These are phyloP conservation scores for Lathyrus sativus DNA, from an alignment of 306 rosid genomes.

Conservation along the genomic window DNA sequence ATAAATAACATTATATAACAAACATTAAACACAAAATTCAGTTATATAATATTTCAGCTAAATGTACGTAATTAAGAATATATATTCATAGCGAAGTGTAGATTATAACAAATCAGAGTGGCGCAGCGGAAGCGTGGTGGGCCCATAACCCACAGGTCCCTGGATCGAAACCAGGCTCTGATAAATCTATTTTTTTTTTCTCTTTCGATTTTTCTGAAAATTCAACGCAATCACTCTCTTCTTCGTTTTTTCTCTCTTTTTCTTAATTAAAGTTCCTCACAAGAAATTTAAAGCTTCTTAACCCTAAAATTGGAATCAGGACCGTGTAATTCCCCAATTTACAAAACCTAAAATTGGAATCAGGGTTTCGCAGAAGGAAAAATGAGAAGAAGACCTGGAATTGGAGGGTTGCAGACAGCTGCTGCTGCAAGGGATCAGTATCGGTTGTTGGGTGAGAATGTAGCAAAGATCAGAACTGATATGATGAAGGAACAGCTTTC, in stretches of 20 bases:
- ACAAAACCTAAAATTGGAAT: neutral
- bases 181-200: no score
- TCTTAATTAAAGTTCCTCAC: neutral
- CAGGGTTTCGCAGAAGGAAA: neutral
- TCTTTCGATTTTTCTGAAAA: no score
- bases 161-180: constrained; percentile 22
- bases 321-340: neutral
- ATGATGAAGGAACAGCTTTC: constrained; percentile 91
- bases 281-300: no score
- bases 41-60: no score
- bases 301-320: no score
- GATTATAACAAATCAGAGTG: neutral
- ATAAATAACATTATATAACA: no score
- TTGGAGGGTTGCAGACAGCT: constrained; percentile 85
- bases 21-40: no score
- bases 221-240: no score
- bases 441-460: constrained; percentile 86
- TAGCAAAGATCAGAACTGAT: constrained; percentile 88
- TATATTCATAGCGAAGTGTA: fast-evolving
- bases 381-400: constrained; percentile 93
- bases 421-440: constrained; percentile 92
- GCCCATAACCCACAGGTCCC: constrained; percentile 27
- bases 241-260: neutral
- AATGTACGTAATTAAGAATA: no score
- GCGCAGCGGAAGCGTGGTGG: constrained; percentile 22